Evolutionary conservation across 2,329 filamentous ascomycete species (phyloP).

Genomic region (Cytospora leucostoma): DNA sequence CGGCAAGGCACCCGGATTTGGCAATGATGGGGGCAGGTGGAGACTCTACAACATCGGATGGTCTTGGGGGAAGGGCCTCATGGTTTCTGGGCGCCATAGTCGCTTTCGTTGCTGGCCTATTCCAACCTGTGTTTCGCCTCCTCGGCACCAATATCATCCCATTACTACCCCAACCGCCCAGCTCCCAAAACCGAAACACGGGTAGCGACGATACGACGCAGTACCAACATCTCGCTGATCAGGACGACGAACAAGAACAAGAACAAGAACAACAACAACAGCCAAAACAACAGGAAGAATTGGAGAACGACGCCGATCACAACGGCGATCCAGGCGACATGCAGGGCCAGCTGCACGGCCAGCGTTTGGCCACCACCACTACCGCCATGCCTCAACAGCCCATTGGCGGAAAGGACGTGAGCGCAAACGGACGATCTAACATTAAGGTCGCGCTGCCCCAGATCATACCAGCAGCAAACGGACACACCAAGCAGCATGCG

Average conservation of each 20-base stretch:
- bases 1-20: neutral
- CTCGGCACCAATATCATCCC: conserved; percentile 20
- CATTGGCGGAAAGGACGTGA: neutral
- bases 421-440: neutral
- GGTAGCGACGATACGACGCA: neutral
- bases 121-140: conserved; percentile 22
- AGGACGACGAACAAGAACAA: neutral
- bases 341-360: conserved; percentile 19
- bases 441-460: conserved; percentile 10
- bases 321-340: conserved; percentile 15
- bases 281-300: neutral
- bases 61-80: conserved; percentile 21
- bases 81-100: conserved; percentile 21
- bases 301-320: conserved; percentile 10
- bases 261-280: neutral
- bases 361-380: neutral
- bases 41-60: conserved; percentile 15
- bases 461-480: neutral
- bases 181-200: conserved; percentile 13
- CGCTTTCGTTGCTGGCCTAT: conserved; percentile 25
- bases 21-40: conserved; percentile 23
- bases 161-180: conserved; percentile 13
- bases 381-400: conserved; percentile 3
- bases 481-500: conserved; percentile 11
- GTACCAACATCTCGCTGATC: neutral